Evolutionary conservation across 2,329 filamentous ascomycete genomes (phyloP).

Genomic region (Chrysoporthe puriensis): DNA sequence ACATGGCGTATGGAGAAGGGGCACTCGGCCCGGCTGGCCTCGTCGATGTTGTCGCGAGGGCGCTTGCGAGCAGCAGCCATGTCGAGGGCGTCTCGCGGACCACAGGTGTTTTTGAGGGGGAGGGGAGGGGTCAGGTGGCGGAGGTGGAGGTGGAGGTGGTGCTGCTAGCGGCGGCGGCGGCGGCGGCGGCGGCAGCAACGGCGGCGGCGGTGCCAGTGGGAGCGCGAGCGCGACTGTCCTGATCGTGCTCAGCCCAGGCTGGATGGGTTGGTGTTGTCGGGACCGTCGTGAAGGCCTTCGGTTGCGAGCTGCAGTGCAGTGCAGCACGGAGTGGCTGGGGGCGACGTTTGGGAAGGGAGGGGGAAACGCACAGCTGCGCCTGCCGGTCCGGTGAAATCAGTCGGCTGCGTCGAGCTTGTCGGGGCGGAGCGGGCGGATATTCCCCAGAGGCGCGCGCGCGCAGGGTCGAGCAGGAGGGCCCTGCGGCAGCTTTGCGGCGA

Average conservation of each 20-base stretch:
- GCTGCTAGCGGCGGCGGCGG: too few species aligned
- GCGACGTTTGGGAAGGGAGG: slow-evolving; percentile 17
- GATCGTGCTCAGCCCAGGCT: background rate
- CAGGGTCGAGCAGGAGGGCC: slow-evolving; percentile 1
- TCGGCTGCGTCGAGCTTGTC: slow-evolving; percentile 1
- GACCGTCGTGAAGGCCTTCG: background rate
- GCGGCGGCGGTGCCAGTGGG: background rate
- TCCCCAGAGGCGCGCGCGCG: slow-evolving; percentile 7
- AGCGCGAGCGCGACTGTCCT: background rate
- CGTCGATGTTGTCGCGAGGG: slow-evolving; percentile 47
- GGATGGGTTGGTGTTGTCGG: background rate
- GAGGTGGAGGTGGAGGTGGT: background rate
- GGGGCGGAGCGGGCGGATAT: background rate
- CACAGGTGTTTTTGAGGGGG: slow-evolving; percentile 28
- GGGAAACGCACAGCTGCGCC: slow-evolving; percentile 6
- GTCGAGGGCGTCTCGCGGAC: slow-evolving; percentile 22
- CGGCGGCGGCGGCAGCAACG: too few species aligned
- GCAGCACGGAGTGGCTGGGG: slow-evolving; percentile 16
- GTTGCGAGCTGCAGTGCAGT: background rate
- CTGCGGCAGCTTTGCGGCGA: slow-evolving; percentile 17
- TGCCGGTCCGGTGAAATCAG: slow-evolving; percentile 12
- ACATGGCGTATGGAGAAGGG: slow-evolving; percentile 54
- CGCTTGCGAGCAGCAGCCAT: slow-evolving; percentile 55
- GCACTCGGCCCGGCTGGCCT: slow-evolving; percentile 60
- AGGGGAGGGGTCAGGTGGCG: background rate